These are phyloP conservation scores for Limonium bicolor DNA, from an alignment of 148 eudicot species.

Conservation along the genomic window DNA sequence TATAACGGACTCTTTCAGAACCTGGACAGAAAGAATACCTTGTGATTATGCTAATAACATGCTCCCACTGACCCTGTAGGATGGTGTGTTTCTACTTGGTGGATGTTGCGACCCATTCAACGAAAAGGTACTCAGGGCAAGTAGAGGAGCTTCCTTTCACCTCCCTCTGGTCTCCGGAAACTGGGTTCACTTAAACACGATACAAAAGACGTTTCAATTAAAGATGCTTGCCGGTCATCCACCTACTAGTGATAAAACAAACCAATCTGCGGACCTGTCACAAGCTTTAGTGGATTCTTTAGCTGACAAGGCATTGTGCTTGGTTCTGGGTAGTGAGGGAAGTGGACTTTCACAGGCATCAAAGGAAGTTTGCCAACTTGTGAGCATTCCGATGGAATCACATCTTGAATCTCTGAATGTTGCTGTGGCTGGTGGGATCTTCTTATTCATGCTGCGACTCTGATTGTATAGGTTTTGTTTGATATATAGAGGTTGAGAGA, in stretches of 20 bases:
- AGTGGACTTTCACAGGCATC: slow-evolving; percentile 52
- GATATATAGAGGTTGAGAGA: too few relatives aligned
- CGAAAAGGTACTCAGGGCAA: slow-evolving; percentile 79
- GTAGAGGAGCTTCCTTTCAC: slow-evolving; percentile 90
- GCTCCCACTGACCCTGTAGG: too few relatives aligned
- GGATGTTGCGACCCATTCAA: slow-evolving; percentile 97
- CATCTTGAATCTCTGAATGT: slow-evolving; percentile 83
- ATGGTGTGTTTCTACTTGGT: slow-evolving; percentile 62
- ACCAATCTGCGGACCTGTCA: slow-evolving; percentile 29
- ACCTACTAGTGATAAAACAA: slow-evolving; percentile 7
- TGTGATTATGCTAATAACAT: too few relatives aligned
- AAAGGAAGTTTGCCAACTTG: slow-evolving; percentile 37
- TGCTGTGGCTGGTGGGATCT: slow-evolving; percentile 88
- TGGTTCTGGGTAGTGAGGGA: slow-evolving; percentile 79
- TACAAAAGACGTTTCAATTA: slow-evolving; percentile 24
- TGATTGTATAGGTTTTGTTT: background rate
- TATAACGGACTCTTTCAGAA: too few relatives aligned
- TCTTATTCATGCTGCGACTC: slow-evolving; percentile 65
- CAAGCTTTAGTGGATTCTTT: slow-evolving; percentile 39
- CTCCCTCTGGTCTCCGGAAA: slow-evolving; percentile 62
- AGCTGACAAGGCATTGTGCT: slow-evolving; percentile 43
- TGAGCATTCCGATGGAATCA: slow-evolving; percentile 70
- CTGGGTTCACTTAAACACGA: slow-evolving; percentile 46
- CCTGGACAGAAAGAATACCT: too few relatives aligned
- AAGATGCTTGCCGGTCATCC: slow-evolving; percentile 86